A percentile compares a stretch with the other conserved stretches of the same genome.
Evolutionary conservation across 306 rosid species (phyloP).

Genomic region (Potentilla sterilis): DNA sequence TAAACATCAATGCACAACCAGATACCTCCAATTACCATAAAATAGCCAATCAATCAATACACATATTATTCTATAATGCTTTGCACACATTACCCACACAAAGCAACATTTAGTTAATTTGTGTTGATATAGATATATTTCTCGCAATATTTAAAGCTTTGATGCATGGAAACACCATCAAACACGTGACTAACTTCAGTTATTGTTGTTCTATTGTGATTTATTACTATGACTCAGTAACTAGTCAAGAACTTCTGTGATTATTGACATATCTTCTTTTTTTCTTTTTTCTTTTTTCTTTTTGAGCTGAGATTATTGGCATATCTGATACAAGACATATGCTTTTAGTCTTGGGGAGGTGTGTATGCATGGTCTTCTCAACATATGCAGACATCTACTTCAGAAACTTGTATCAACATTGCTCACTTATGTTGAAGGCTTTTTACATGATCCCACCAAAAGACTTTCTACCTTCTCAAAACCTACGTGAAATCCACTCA

Average conservation of each 20-base stretch:
- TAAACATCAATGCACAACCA: constrained; percentile 14
- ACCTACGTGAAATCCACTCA: background rate
- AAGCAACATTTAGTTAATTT: background rate
- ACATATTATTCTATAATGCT: background rate
- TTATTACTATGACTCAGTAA: background rate
- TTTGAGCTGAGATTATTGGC: too few relatives aligned
- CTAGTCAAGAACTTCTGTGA: background rate
- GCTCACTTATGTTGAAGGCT: background rate
- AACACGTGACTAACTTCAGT: background rate
- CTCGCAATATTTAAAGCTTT: background rate
- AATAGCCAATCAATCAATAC: background rate
- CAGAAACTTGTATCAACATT: background rate
- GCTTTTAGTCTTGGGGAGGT: background rate
- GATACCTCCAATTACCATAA: background rate
- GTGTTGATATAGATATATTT: background rate
- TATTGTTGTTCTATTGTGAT: background rate
- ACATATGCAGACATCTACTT: background rate
- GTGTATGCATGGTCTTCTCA: background rate
- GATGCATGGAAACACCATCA: background rate
- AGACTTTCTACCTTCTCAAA: background rate
- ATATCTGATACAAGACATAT: background rate
- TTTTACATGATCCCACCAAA: background rate
- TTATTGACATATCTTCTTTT: background rate
- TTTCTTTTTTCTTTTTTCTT: too few relatives aligned
- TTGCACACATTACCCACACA: too few relatives aligned